Conservation (phyloP, 495 filamentous ascomycete species). For the Penicillium argentinense region DNA sequence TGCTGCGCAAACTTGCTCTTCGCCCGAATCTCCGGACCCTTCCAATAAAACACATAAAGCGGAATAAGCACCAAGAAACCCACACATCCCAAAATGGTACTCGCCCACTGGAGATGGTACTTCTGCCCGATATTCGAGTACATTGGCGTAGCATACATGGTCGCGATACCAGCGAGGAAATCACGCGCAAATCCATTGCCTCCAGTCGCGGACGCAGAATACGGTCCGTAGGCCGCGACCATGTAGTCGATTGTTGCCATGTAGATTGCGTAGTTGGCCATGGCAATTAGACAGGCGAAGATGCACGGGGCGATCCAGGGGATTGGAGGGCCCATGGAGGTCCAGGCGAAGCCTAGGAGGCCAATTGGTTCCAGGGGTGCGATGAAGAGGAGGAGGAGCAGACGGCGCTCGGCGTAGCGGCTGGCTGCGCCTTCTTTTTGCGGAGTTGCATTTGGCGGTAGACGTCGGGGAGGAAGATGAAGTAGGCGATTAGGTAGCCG, state of each 20-base stretch:
- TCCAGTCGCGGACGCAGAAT: conserved; percentile 76
- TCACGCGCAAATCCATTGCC: conserved; percentile 59
- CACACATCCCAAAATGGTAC: conserved; percentile 43
- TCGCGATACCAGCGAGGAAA: conserved; percentile 46
- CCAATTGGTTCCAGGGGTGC: conserved; percentile 67
- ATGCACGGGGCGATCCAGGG: conserved; percentile 64
- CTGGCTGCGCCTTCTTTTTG: conserved; percentile 47
- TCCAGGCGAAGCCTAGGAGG: conserved; percentile 69
- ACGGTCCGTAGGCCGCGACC: conserved; percentile 77
- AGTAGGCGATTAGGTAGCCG: conserved; percentile 65
- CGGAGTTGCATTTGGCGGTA: conserved; percentile 47
- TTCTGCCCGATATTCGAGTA: conserved; percentile 33
- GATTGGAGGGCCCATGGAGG: conserved; percentile 56
- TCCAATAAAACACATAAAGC: conserved; percentile 52
- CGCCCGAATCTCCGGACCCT: conserved; percentile 44
- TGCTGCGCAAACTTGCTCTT: conserved; percentile 47
- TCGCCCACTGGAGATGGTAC: conserved; percentile 40
- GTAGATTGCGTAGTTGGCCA: conserved; percentile 71
- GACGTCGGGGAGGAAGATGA: conserved; percentile 64
- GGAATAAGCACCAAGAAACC: conserved; percentile 44
- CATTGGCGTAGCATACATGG: conserved; percentile 48
- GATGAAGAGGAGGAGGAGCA: conserved; percentile 57
- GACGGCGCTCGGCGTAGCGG: conserved; percentile 57
- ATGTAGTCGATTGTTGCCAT: conserved; percentile 87
- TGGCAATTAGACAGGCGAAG: conserved; percentile 60